Evolutionary conservation across 2,329 filamentous ascomycete species (phyloP).

Genomic region (Stemphylium beticola): DNA sequence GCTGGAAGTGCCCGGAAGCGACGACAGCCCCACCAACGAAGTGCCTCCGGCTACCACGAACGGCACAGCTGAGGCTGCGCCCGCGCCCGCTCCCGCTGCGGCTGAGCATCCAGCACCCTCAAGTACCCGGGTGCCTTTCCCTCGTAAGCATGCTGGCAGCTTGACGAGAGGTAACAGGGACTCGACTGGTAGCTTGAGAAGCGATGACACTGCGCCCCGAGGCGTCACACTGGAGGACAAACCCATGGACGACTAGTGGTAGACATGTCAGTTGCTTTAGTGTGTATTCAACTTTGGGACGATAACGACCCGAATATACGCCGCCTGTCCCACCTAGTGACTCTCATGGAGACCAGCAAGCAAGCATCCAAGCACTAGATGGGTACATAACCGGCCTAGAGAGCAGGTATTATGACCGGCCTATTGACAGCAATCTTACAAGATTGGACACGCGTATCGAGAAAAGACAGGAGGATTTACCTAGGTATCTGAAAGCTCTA

Average conservation of each 20-base stretch:
- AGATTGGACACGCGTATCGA: background rate
- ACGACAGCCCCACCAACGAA: slow-evolving; percentile 51
- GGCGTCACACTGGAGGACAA: slow-evolving; percentile 75
- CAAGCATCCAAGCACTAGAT: background rate
- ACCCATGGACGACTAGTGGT: slow-evolving; percentile 74
- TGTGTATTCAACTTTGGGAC: slow-evolving; percentile 8
- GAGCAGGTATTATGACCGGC: background rate
- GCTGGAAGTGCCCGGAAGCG: slow-evolving; percentile 78
- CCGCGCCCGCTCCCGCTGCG: slow-evolving; percentile 14
- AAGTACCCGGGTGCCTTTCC: slow-evolving; percentile 43
- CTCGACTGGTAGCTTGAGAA: slow-evolving; percentile 49
- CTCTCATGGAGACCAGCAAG: slow-evolving; percentile 4
- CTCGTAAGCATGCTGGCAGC: slow-evolving; percentile 45
- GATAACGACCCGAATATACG: background rate
- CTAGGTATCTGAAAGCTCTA: slow-evolving; percentile 15
- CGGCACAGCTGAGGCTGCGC: slow-evolving; percentile 41
- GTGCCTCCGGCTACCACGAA: slow-evolving; percentile 43
- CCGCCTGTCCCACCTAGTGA: slow-evolving; percentile 1
- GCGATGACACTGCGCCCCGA: slow-evolving; percentile 53
- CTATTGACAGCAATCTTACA: slow-evolving; percentile 8
- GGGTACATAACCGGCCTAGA: background rate
- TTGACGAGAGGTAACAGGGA: slow-evolving; percentile 46
- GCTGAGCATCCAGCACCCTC: slow-evolving; percentile 42
- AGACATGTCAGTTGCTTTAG: slow-evolving; percentile 12
- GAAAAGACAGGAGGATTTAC: slow-evolving; percentile 9